Base-by-base conservation (phyloP, 2,329 filamentous ascomycete species). In the Pseudopyricularia javanii region DNA sequence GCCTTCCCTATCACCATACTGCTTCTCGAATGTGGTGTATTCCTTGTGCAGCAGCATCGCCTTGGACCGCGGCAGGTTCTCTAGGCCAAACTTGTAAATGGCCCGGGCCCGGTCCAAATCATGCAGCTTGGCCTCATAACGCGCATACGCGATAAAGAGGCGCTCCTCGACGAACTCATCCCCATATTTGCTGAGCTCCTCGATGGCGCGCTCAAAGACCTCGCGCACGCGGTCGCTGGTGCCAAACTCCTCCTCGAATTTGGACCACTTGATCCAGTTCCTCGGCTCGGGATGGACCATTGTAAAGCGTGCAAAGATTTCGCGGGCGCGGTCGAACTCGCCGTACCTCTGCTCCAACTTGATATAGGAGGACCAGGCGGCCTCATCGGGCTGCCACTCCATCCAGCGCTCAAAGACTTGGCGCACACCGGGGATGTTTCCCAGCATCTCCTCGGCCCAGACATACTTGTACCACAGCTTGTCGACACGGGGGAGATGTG, bases 401-500 rank as follows among this genome's bases (percentile, higher is more conserved):
- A 98, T 91, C 93, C 93, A 98, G 47, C 93, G 79, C 71, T 98
- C 93, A 65, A 97, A 98, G 0, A 97, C 88, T 61, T 95, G 88
- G 54, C 93, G 77, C 3, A 90, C 94, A 34, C 91, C 93, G 3
- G 91, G 83, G 49, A 98, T 84, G 62, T 98, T 96, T 7, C 90
- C 90, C 53, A 98, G 78, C 70, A 91, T 97, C 76, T 98, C 93
- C 72, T 97, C 91, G 86, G 95, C 94, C 67, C 95, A 95, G 26
- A 95, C 89, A 74, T 96, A 98, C 68, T 97, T 97, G 74, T 95
- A 98, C 93, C 93, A 98, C 33, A 98, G 73, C 75, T 97, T 97
- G 66, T 97, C 90, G 40, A 97, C 81, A 54, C 93, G 78, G 5
- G 93, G 93, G 37, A 96, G 74, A 53, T 94, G 88, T 1, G 90